Base-by-base conservation (phyloP, 1,284 basidiomycete genomes). In the Ceratorhiza oryzae-sativae region DNA sequence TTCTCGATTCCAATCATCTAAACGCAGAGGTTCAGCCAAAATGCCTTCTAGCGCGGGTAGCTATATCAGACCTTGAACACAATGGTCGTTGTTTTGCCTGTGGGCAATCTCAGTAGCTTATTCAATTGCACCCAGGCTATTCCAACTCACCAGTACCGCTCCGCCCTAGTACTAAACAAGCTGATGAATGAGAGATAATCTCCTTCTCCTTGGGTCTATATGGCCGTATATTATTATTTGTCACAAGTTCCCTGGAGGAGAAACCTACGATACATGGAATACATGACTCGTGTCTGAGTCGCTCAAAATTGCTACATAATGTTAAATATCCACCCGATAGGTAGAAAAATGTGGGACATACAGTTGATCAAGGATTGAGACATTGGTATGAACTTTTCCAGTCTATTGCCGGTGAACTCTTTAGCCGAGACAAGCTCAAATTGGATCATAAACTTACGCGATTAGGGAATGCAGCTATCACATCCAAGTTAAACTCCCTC, bases 101-200 rank as follows among this genome's bases (percentile, higher is more conserved):
- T 10, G 20, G 6, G 12, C 27, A 67, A 34, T 58, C n/a, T 46
- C 18, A 30, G 25, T 27, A 9, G 30, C 15, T 45, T 20, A 18
- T 18, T 34, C n/a, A 23, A 13, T 23, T 27, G 10, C 0, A 15
- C 3, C 58, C 8, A 36, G 23, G n/a, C 4, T 12, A 41, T 13
- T 48, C 55, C 18, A 0, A 2, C 41, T 41, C 49, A 53, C 90
- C 89, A 0, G 90, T 91, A 1, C 90, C 90, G 75, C 89, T 90
- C 42, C 90, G 82, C 0, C 90, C 90, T 1, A 91, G 76, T 18
- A 91, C 89, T 77, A 87, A 90, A 72, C 88, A 90, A 0, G 89
- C 90, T 0, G 81, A 79, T 0, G 80, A 79, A 76, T 90, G 83
- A 53, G 90, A 85, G 10, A 90, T 85, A 32, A 92, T 89, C 58